Evolutionary conservation across 176 grass and related monocot species (phyloP), one percentile per base, ranked within the genome.

Genomic region (Eremochloa ophiuroides): DNA sequence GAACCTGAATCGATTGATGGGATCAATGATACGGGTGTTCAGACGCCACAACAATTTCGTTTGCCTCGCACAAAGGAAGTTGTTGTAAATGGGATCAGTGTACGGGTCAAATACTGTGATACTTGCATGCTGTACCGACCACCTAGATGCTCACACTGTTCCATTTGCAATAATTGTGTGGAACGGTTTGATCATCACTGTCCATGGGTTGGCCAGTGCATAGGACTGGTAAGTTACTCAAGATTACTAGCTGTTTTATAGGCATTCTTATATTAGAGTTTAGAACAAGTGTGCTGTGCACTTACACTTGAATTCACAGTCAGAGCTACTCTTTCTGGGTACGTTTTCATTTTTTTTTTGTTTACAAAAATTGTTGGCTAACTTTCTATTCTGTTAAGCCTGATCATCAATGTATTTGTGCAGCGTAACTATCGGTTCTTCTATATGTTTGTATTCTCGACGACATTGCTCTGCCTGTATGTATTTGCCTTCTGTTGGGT

Each of bases 381-480:
- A 41, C 8, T 63, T 84, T 37, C 37, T 26, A 23, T 31, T 77
- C 34, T 42, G 4, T 61, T 60, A n/a, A 70, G 29, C 16, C 85
- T 91, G 41, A 91, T 51, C 22, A 48, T 80, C 61, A 28, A 11
- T 14, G 38, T 85, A 69, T 83, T 39, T 87, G 37, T 88, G 79
- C 91, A 97, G 94, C 89, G 94, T 11, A 97, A 97, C 79, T 97
- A 97, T 79, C 86, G 94, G 22, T 97, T 97, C 89, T 97, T 97
- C 75, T 97, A 97, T 76, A 97, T 97, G 94, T 97, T 97, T 90
- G 94, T 97, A 60, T 97, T 90, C 91, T 94, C 94, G 23, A 90
- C 94, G 42, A 94, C 87, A 53, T 82, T 97, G 63, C 83, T 97
- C 39, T 97, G 94, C 79, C 69, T 97, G 72, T 97, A 90, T 81